Evolutionary conservation across 75 land plant species (phyloP).

Genomic region (Sequoiadendron giganteum): DNA sequence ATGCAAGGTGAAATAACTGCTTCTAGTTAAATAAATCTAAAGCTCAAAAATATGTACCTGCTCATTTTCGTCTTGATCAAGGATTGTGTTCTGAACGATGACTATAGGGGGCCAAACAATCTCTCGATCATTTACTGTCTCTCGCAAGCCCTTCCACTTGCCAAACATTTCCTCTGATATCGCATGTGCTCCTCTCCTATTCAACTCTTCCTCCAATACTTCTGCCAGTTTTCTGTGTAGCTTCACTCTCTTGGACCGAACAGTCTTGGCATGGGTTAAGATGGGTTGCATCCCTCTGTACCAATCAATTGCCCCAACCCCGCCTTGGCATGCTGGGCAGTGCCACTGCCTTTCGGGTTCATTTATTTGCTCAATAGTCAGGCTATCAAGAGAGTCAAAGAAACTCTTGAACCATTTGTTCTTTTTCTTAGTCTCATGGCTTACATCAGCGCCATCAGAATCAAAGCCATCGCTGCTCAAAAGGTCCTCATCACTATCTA

Average conservation of each 20-base stretch:
- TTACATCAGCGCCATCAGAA: slow-evolving; percentile 55
- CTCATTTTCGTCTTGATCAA: slow-evolving; percentile 48
- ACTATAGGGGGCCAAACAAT: slow-evolving; percentile 52
- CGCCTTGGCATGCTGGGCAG: slow-evolving; percentile 46
- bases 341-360: slow-evolving; percentile 32
- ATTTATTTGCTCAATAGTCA: slow-evolving; percentile 21
- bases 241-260: slow-evolving; percentile 16
- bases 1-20: not conserved
- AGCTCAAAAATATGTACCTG: slow-evolving; percentile 36
- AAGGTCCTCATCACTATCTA: slow-evolving; percentile 59
- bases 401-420: slow-evolving; percentile 25
- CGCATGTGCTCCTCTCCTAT: slow-evolving; percentile 14
- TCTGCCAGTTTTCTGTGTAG: slow-evolving; percentile 29
- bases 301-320: slow-evolving; percentile 32
- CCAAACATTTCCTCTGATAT: slow-evolving; percentile 19
- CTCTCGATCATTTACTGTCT: not conserved
- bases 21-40: not conserved
- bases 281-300: slow-evolving; percentile 32
- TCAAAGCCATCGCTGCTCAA: slow-evolving; percentile 59
- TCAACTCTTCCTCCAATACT: slow-evolving; percentile 35
- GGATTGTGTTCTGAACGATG: slow-evolving; percentile 31
- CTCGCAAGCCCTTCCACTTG: slow-evolving; percentile 36
- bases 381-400: slow-evolving; percentile 41
- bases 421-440: slow-evolving; percentile 27
- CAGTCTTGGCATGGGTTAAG: slow-evolving; percentile 34